These are phyloP conservation scores for Dothiorella sarmentorum DNA, from an alignment of 2,329 filamentous ascomycete genomes.

Conservation along the genomic window DNA sequence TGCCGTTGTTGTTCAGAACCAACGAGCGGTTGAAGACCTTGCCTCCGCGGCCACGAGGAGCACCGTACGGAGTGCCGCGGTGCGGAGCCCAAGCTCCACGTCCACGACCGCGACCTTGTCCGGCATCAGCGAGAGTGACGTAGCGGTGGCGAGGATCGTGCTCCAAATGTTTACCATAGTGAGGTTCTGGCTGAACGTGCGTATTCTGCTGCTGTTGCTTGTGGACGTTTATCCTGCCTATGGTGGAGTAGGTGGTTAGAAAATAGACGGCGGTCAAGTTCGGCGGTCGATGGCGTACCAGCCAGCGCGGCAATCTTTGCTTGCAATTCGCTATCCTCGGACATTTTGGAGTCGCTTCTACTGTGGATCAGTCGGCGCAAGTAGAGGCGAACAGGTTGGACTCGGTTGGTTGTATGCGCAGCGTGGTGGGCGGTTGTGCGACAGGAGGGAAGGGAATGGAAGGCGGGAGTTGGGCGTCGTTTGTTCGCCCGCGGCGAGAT, in stretches of 20 bases:
- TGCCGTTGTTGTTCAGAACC: slow-evolving; percentile 55
- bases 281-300: slow-evolving; percentile 42
- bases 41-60: slow-evolving; percentile 37
- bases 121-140: slow-evolving; percentile 1
- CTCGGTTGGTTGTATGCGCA: background rate
- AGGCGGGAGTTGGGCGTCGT: background rate
- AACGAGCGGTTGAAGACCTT: slow-evolving; percentile 55
- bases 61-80: slow-evolving; percentile 24
- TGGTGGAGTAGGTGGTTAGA: background rate
- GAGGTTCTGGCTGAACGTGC: slow-evolving; percentile 32
- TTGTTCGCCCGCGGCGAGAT: background rate
- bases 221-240: slow-evolving; percentile 77
- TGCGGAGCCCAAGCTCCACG: slow-evolving; percentile 26
- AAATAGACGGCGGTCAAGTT: slow-evolving; percentile 13
- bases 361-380: background rate
- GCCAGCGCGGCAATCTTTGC: slow-evolving; percentile 56
- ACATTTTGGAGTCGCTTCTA: slow-evolving; percentile 35
- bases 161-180: slow-evolving; percentile 22
- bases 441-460: background rate
- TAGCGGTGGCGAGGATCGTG: slow-evolving; percentile 39
- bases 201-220: slow-evolving; percentile 53
- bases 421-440: background rate
- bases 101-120: slow-evolving; percentile 19
- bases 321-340: slow-evolving; percentile 55
- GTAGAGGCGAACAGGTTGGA: background rate